Conservation (phyloP, 2,329 filamentous ascomycete species). For the Hypoxylon sp. region DNA sequence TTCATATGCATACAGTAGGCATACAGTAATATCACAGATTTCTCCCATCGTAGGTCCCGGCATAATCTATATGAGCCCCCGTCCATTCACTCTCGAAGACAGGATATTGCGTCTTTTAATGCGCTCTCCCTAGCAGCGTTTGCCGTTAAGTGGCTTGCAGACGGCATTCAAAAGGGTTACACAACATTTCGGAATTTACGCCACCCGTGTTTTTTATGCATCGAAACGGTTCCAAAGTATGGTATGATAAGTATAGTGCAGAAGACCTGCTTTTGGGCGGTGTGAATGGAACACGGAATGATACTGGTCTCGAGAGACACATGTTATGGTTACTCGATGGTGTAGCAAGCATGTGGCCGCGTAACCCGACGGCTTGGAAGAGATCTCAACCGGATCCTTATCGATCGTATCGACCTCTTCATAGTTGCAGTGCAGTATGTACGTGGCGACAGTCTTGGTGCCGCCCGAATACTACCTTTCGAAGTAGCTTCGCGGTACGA, state of each 20-base stretch:
- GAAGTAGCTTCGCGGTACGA: not conserved
- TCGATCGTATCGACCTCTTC: conserved; percentile 6
- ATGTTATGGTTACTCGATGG: not conserved
- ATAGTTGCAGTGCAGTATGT: conserved; percentile 1
- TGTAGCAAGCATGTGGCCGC: conserved; percentile 1
- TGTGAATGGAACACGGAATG: conserved; percentile 9
- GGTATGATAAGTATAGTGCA: conserved; percentile 6
- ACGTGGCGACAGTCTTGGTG: not conserved
- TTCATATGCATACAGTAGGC: not conserved
- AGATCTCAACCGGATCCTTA: not conserved
- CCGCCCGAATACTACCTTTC: not conserved
- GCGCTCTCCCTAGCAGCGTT: not conserved
- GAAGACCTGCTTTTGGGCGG: not conserved
- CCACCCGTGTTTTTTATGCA: conserved; percentile 18
- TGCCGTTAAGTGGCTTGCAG: conserved; percentile 18
- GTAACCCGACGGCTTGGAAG: conserved; percentile 9
- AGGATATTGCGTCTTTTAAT: not conserved
- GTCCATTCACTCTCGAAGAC: not conserved
- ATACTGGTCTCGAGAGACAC: conserved; percentile 12
- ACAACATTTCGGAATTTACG: conserved; percentile 21
- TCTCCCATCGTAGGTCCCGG: not conserved
- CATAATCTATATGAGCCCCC: too few relatives aligned
- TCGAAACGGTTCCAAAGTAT: conserved; percentile 14
- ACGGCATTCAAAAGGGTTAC: conserved; percentile 20
- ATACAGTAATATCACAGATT: not conserved